Base-by-base conservation (phyloP, 306 rosid genomes). In the Oemleria cerasiformis region DNA sequence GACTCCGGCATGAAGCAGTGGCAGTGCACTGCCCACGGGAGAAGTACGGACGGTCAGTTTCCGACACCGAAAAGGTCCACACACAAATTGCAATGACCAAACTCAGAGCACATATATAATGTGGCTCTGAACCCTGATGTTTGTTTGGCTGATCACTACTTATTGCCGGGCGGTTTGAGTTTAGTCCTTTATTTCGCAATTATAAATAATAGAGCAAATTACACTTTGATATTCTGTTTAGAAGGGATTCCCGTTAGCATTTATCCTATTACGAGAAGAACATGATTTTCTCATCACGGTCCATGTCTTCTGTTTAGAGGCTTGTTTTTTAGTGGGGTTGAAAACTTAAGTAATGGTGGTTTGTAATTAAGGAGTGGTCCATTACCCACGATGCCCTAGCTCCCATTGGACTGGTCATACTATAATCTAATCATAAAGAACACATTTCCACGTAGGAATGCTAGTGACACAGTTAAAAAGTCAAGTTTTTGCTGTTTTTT, bases 11-110 rank as follows among this genome's bases (percentile, higher is more conserved):
- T 5, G 13, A 38, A 62, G 30, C 60, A 48, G 19, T 41, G 65
- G 9, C 14, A 41, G 11, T 64, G 64, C 63, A 54, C 64, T 8
- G 41, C 64, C 73, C 73, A 54, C 53, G 5, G 25, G 23, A 15
- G 1, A 17, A 34, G 74, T 70, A 42, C 55, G 44, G 65, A 55
- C n/a, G 65, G 65, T 30, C 74, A 23, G 65, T n/a, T 2, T 36
- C 63, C 39, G 10, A 51, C 73, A 25, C 40, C 38, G 9, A 36
- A 38, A 53, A 53, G 49, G 50, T 69, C 49, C 51, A 69, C 21
- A 56, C 20, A 50, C n/a, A 41, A 5, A 4, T 1, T 41, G 44
- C 9, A 51, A 38, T 51, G 8, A 20, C n/a, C 63, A 21, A 69
- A n/a, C 61, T n/a, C 39, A 23, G 39, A 56, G 62, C 39, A 56